Evolutionary conservation across 148 eudicot species (phyloP).

Genomic region (Rhododendron henanense): DNA sequence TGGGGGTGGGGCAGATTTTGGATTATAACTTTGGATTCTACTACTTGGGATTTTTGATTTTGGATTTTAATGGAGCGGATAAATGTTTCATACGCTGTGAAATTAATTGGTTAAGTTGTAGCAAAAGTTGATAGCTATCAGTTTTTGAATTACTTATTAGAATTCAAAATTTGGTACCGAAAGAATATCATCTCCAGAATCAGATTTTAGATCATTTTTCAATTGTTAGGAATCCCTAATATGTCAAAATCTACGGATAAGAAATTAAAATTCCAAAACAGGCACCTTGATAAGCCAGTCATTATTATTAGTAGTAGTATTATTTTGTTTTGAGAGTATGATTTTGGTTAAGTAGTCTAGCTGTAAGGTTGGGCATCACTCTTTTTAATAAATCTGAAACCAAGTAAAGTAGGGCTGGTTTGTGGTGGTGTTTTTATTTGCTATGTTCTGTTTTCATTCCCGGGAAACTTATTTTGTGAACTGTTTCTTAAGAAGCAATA

Average conservation of each 20-base stretch:
- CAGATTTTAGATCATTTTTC: neutral
- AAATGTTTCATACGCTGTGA: neutral
- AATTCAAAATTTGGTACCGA: neutral
- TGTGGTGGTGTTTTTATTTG: neutral
- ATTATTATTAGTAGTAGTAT: neutral
- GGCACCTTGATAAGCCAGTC: neutral
- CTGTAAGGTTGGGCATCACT: neutral
- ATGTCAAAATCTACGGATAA: too few relatives aligned
- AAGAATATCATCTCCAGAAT: neutral
- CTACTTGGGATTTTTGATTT: neutral
- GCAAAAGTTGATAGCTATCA: neutral
- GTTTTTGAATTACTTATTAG: neutral
- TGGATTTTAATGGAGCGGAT: neutral
- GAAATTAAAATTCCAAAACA: too few relatives aligned
- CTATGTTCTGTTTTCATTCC: neutral
- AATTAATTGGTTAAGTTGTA: neutral
- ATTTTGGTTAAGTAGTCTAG: neutral
- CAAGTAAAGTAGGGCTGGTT: neutral
- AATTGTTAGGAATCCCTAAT: neutral
- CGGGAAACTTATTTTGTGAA: neutral
- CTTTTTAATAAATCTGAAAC: neutral
- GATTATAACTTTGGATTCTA: neutral
- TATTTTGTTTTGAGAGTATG: neutral
- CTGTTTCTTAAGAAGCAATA: neutral
- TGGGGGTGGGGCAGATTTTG: neutral